Evolutionary conservation across 352 stramenopile species (phyloP).

Genomic region (Phytophthora hybrid): DNA sequence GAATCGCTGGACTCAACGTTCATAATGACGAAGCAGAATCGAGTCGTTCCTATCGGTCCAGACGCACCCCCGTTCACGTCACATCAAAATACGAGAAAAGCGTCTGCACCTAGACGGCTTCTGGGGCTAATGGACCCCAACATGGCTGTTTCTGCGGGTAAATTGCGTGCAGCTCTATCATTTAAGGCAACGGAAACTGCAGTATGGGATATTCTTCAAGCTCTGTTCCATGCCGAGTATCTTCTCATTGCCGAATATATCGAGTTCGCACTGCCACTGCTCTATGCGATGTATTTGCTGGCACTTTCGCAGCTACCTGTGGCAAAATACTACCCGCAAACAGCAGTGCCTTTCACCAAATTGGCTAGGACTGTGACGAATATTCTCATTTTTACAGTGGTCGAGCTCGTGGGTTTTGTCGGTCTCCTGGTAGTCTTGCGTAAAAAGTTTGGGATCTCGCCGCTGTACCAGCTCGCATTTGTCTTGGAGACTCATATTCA

Average conservation of each 20-base stretch:
- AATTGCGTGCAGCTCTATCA: neutral
- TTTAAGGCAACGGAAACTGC: neutral
- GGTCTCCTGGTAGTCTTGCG: neutral
- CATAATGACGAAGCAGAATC: neutral
- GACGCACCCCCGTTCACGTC: neutral
- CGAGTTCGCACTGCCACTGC: neutral
- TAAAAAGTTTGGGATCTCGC: neutral
- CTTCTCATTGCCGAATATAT: neutral
- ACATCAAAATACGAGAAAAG: neutral
- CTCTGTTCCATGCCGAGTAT: neutral
- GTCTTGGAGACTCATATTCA: neutral
- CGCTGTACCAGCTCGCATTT: neutral
- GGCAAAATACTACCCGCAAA: neutral
- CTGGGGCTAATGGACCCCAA: neutral
- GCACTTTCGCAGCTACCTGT: neutral
- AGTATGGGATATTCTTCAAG: neutral
- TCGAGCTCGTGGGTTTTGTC: neutral
- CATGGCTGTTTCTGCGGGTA: neutral
- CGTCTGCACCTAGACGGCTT: neutral
- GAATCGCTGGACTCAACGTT: neutral
- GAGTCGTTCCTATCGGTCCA: neutral
- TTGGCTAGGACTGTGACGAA: neutral
- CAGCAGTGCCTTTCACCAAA: neutral
- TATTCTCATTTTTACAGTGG: neutral
- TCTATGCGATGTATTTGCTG: neutral